A percentile compares a stretch with the other conserved stretches of the same genome.
phyloP scores from a whole-genome alignment of 2,329 filamentous ascomycete genomes.

The Exophiala sp. region DNA sequence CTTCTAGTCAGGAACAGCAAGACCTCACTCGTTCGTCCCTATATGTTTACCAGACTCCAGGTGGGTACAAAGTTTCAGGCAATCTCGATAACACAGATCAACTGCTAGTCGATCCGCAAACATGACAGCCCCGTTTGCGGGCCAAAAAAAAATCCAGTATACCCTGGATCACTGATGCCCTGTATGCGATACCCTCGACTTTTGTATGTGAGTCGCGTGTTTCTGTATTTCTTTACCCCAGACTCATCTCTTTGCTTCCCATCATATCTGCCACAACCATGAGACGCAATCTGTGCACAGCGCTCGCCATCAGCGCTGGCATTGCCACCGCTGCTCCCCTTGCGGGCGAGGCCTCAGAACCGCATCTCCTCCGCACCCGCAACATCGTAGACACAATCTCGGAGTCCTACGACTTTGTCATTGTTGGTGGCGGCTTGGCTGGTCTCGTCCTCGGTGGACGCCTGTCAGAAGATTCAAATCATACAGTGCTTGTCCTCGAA shows the following conservation, averaged over 20 bases:
- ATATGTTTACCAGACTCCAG: too few species aligned
- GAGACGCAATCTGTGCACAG: conserved; percentile 10
- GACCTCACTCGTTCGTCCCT: too few species aligned
- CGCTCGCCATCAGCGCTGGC: conserved; percentile 17
- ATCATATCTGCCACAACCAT: conserved; percentile 5
- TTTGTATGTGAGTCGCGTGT: too few species aligned
- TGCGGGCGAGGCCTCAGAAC: conserved; percentile 26
- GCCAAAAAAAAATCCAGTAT: too few species aligned
- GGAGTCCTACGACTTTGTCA: conserved; percentile 33
- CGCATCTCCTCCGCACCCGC: conserved; percentile 26
- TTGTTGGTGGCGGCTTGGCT: conserved; percentile 33
- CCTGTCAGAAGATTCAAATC: conserved; percentile 32
- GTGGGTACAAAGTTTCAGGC: too few species aligned
- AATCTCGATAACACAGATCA: too few species aligned
- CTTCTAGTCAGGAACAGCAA: too few species aligned
- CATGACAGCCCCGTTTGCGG: too few species aligned
- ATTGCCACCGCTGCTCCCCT: conserved; percentile 24
- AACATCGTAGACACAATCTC: conserved; percentile 27
- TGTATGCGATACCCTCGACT: too few species aligned
- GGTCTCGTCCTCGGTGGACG: conserved; percentile 34
- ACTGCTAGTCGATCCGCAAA: too few species aligned
- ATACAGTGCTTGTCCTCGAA: conserved; percentile 36
- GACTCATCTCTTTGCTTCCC: neutral
- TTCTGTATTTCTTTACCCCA: neutral
- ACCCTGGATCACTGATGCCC: too few species aligned